These are phyloP conservation scores for Bryoerythrophyllum caledonicum DNA, from an alignment of 225 moss, liverwort and hornwort species.

Conservation along the genomic window DNA sequence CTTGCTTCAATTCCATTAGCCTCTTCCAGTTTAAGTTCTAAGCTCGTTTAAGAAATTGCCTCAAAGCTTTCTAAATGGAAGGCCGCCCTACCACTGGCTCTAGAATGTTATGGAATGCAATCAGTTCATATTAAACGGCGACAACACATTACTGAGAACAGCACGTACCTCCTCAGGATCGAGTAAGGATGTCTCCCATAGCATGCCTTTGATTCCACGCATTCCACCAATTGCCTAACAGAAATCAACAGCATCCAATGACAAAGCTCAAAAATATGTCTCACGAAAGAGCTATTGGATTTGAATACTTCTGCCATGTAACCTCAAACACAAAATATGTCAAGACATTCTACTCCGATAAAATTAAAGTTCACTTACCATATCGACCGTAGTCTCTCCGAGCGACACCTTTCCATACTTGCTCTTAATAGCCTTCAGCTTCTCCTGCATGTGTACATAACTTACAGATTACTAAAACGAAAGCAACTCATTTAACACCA, in stretches of 20 bases:
- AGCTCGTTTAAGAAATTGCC: too few species aligned
- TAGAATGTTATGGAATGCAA: background rate
- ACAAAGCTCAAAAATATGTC: background rate
- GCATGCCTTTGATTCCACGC: slow-evolving; percentile 78
- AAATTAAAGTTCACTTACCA: slow-evolving; percentile 24
- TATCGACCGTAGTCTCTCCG: slow-evolving; percentile 49
- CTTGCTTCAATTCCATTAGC: too few species aligned
- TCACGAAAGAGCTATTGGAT: background rate
- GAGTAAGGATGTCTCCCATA: slow-evolving; percentile 77
- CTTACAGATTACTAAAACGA: background rate
- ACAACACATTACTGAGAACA: background rate
- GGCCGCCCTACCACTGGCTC: too few species aligned
- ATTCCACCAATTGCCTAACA: slow-evolving; percentile 66
- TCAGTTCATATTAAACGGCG: background rate
- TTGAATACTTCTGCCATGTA: background rate
- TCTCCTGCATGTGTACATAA: slow-evolving; percentile 28
- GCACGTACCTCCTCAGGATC: slow-evolving; percentile 63
- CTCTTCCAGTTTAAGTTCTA: too few species aligned
- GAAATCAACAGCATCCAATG: background rate
- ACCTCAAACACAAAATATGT: background rate
- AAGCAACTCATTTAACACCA: background rate
- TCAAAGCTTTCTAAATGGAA: too few species aligned
- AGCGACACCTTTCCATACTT: slow-evolving; percentile 53
- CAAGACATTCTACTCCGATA: background rate
- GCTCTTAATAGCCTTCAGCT: slow-evolving; percentile 38